phyloP scores from a whole-genome alignment of 768 basidiomycete genomes.

The Daedaleopsis nitida region DNA sequence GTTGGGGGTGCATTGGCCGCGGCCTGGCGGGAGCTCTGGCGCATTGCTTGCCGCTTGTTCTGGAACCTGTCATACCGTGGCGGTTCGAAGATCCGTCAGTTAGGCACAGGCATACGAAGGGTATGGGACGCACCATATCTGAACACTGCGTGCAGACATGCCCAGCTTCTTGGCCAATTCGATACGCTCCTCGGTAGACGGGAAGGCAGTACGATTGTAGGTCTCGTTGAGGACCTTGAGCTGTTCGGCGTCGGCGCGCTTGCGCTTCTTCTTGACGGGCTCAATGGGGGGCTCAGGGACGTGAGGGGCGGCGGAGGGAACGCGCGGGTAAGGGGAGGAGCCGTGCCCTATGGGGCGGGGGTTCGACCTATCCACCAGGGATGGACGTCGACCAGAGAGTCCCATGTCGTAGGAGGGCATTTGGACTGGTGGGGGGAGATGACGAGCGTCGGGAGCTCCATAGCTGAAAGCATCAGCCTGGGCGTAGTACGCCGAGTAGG shows the following conservation, averaged over 20 bases:
- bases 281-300: conserved; percentile 32
- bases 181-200: conserved; percentile 84
- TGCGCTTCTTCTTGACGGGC: conserved; percentile 84
- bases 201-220: conserved; percentile 81
- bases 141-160: conserved; percentile 84
- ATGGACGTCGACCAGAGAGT: conserved; percentile 33
- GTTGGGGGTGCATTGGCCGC: conserved; percentile 41
- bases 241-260: conserved; percentile 80
- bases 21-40: conserved; percentile 71
- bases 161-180: conserved; percentile 74
- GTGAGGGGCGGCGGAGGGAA: conserved; percentile 26
- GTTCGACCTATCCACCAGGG: conserved; percentile 35
- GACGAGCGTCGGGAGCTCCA: conserved; percentile 41
- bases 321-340: conserved; percentile 58
- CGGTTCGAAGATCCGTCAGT: conserved; percentile 13
- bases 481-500: conserved; percentile 62
- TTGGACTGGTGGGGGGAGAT: conserved; percentile 26
- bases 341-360: conserved; percentile 32
- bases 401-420: conserved; percentile 19
- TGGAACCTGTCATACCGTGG: conserved; percentile 64
- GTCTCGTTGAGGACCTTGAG: conserved; percentile 81
- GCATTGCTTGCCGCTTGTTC: conserved; percentile 83
- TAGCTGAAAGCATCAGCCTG: conserved; percentile 34
- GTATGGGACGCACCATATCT: conserved; percentile 67
- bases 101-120: not conserved